Evolutionary conservation across 2,329 filamentous ascomycete species (phyloP).

Genomic region (Hirsutella rhossiliensis): DNA sequence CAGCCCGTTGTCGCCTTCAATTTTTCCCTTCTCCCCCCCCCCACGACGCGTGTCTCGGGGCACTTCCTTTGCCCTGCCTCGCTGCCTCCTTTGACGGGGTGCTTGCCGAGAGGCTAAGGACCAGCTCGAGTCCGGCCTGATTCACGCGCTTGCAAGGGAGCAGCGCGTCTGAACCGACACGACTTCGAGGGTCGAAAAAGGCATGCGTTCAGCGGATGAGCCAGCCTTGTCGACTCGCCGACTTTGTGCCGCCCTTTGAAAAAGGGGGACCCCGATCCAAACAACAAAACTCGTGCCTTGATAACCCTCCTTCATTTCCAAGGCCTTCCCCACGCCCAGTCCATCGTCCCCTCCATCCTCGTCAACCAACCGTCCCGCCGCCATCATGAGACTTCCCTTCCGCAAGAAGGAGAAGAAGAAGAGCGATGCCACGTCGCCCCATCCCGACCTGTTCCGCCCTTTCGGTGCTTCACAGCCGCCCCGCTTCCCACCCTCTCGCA

Average conservation of each 20-base stretch:
- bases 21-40: too few species aligned
- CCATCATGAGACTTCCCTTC: constrained; percentile 24
- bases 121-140: too few species aligned
- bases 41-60: too few species aligned
- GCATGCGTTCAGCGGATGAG: not conserved
- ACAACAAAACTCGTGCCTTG: not conserved
- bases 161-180: too few species aligned
- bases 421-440: constrained; percentile 8
- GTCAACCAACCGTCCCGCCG: not conserved
- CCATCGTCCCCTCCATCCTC: not conserved
- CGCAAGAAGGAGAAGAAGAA: constrained; percentile 26
- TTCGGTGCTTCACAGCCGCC: constrained; percentile 11
- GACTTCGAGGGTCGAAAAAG: not conserved
- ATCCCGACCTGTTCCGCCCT: constrained; percentile 18
- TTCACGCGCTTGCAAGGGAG: too few species aligned
- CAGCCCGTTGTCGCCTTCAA: too few species aligned
- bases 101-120: too few species aligned
- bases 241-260: not conserved
- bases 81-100: too few species aligned
- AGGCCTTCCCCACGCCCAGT: not conserved
- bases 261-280: not conserved
- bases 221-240: not conserved
- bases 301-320: not conserved
- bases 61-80: too few species aligned
- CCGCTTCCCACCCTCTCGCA: constrained; percentile 23